phyloP scores from a whole-genome alignment of 2,329 filamentous ascomycete genomes.

The Fusarium agapanthi region DNA sequence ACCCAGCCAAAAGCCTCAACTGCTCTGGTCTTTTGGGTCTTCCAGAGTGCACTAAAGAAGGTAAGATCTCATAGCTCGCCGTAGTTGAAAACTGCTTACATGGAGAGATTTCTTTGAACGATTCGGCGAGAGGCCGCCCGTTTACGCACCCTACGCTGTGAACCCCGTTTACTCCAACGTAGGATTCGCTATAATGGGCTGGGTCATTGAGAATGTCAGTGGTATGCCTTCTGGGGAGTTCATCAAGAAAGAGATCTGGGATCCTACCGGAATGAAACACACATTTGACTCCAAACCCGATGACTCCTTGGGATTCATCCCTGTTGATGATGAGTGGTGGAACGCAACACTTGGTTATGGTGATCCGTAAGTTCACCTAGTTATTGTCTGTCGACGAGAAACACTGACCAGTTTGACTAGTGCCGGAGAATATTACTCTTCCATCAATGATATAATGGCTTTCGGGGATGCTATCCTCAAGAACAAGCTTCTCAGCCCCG shows the following conservation, averaged over 20 bases:
- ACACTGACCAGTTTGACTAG: background rate
- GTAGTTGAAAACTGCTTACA: background rate
- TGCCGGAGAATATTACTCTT: slow-evolving; percentile 10
- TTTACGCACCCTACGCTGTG: background rate
- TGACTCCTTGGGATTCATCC: slow-evolving; percentile 2
- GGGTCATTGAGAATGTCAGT: slow-evolving; percentile 11
- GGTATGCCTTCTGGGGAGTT: slow-evolving; percentile 7
- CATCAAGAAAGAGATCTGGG: slow-evolving; percentile 12
- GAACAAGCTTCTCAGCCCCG: background rate
- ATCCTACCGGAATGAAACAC: background rate
- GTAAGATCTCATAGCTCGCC: background rate
- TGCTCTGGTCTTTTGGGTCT: slow-evolving; percentile 12
- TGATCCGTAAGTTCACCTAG: background rate
- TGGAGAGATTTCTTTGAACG: background rate
- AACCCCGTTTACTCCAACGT: slow-evolving; percentile 11
- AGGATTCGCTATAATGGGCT: background rate
- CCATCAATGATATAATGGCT: background rate
- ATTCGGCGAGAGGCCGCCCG: slow-evolving; percentile 5
- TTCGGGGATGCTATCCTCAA: slow-evolving; percentile 3
- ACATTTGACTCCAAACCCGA: background rate
- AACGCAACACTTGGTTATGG: slow-evolving; percentile 13
- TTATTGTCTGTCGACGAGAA: too few species aligned
- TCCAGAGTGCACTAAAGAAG: background rate
- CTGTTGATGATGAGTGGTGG: slow-evolving; percentile 11
- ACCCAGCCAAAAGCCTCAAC: slow-evolving; percentile 2